Evolutionary conservation across 345 rosid species (phyloP).

Genomic region (Draba incana): DNA sequence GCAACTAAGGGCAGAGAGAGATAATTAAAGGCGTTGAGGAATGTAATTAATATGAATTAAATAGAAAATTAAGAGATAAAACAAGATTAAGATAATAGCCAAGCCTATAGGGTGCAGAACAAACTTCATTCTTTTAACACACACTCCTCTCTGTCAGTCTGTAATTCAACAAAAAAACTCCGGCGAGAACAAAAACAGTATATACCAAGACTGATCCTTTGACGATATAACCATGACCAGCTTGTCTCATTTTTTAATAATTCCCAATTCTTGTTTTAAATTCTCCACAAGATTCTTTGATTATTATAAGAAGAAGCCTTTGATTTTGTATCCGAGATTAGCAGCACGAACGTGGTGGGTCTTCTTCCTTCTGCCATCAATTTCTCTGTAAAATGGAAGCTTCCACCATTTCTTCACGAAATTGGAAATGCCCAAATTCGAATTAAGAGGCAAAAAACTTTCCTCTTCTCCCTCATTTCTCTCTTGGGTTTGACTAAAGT

Average conservation of each 20-base stretch:
- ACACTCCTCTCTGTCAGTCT: constrained; percentile 38
- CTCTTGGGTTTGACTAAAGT: constrained; percentile 35
- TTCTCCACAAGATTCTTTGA: constrained; percentile 31
- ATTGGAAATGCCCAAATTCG: not conserved
- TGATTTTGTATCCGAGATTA: constrained; percentile 34
- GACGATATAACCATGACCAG: constrained; percentile 35
- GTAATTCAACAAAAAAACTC: constrained; percentile 27
- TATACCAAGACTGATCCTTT: constrained; percentile 45
- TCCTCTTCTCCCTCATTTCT: not conserved
- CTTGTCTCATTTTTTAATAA: constrained; percentile 38
- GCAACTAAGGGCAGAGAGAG: constrained; percentile 31
- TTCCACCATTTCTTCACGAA: no score
- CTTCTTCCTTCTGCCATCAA: constrained; percentile 24
- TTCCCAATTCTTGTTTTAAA: not conserved
- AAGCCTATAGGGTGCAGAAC: not conserved
- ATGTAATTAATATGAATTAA: constrained; percentile 13
- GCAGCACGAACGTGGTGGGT: constrained; percentile 39
- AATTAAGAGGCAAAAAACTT: not conserved
- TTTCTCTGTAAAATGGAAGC: constrained; percentile 8
- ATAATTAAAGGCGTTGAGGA: constrained; percentile 30
- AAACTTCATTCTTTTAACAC: constrained; percentile 8
- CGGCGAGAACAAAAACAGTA: constrained; percentile 36
- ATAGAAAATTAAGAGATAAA: not conserved
- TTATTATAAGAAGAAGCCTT: constrained; percentile 21
- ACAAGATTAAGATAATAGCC: not conserved